Evolutionary conservation across 129 eudicot genomes (phyloP).

Genomic region (Lactuca saligna): DNA sequence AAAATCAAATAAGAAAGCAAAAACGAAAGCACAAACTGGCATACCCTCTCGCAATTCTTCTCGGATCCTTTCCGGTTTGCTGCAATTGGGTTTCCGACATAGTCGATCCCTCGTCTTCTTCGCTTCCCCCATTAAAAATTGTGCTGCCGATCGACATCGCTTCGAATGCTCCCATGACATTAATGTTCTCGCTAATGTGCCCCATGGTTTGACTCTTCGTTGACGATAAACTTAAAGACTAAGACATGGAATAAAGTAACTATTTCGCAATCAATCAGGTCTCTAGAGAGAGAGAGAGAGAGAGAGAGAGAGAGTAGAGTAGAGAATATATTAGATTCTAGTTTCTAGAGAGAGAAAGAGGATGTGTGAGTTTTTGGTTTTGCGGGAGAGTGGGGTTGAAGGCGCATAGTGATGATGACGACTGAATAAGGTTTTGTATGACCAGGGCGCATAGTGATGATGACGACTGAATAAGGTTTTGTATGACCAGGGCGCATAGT

Average conservation of each 20-base stretch:
- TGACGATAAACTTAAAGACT: slow-evolving; percentile 25
- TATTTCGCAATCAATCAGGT: not conserved
- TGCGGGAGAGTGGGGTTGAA: slow-evolving; percentile 17
- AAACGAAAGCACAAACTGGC: not conserved
- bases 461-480: slow-evolving; percentile 13
- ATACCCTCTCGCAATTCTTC: slow-evolving; percentile 34
- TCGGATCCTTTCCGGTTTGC: slow-evolving; percentile 24
- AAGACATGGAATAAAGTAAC: slow-evolving; percentile 9
- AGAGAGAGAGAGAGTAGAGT: not conserved
- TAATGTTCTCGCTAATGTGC: slow-evolving; percentile 14
- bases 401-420: slow-evolving; percentile 16
- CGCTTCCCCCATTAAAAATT: not conserved
- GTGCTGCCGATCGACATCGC: slow-evolving; percentile 9
- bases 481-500: not conserved
- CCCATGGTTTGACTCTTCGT: slow-evolving; percentile 31
- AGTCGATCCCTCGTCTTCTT: slow-evolving; percentile 5
- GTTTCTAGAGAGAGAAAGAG: slow-evolving; percentile 19
- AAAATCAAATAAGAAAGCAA: not conserved
- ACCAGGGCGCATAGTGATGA: not conserved
- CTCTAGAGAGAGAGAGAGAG: slow-evolving; percentile 4
- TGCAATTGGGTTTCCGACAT: slow-evolving; percentile 18
- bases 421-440: not conserved
- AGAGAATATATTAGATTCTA: not conserved
- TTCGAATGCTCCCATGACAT: slow-evolving; percentile 3
- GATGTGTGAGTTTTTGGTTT: not conserved